phyloP scores from a whole-genome alignment of 176 grass and related monocot species.

The Avena sativa region DNA sequence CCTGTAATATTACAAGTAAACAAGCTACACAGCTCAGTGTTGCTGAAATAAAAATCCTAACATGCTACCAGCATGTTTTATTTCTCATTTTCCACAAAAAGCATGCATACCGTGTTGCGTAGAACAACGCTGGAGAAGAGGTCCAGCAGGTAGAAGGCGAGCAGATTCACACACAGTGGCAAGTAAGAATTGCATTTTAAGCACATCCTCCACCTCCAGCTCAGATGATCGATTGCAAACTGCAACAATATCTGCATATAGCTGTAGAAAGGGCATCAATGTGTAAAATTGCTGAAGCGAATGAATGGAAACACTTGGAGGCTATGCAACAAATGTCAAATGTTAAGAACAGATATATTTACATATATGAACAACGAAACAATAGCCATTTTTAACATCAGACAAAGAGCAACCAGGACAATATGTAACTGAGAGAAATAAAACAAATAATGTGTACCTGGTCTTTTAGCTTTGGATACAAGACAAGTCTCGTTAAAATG shows the following conservation, averaged over 20 bases:
- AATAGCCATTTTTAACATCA: constrained; percentile 37
- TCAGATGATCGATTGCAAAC: constrained; percentile 47
- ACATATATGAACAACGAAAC: constrained; percentile 30
- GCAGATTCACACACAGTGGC: constrained; percentile 93
- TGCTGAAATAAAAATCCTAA: neutral
- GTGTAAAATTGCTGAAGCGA: neutral
- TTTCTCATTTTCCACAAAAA: neutral
- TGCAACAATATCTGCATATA: constrained; percentile 67
- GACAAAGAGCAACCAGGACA: constrained; percentile 21
- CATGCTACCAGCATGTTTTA: neutral
- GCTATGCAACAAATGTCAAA: constrained; percentile 20
- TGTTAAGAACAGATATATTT: constrained; percentile 8
- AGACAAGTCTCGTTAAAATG: constrained; percentile 70
- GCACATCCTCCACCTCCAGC: constrained; percentile 50
- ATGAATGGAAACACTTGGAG: constrained; percentile 9
- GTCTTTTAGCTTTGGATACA: constrained; percentile 70
- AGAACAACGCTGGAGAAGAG: constrained; percentile 94
- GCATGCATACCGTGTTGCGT: constrained; percentile 64
- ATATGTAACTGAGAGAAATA: constrained; percentile 35
- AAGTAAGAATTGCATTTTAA: constrained; percentile 80
- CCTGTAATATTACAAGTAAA: neutral
- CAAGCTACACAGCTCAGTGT: neutral
- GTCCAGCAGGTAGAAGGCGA: constrained; percentile 88
- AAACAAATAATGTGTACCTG: constrained; percentile 58
- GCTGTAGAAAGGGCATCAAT: constrained; percentile 52